Evolutionary conservation across 805 yeast genomes (phyloP).

Genomic region (Ogataea pini): DNA sequence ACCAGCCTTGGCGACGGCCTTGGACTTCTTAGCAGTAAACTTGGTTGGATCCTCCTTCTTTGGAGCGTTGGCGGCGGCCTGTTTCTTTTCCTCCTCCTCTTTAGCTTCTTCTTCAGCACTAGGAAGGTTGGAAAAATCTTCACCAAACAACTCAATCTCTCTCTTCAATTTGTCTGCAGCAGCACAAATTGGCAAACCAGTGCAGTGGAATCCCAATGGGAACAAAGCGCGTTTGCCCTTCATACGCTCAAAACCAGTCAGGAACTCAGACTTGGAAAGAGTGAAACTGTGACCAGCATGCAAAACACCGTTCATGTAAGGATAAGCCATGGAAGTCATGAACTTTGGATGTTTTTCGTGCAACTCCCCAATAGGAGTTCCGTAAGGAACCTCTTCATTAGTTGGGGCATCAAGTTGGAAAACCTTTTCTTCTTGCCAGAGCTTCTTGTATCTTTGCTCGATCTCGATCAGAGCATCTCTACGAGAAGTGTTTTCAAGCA

Average conservation of each 20-base stretch:
- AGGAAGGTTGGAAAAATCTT: conserved; percentile 70
- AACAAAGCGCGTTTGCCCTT: conserved; percentile 87
- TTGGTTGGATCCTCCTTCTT: conserved; percentile 79
- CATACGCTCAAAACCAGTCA: conserved; percentile 93
- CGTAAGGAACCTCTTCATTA: conserved; percentile 58
- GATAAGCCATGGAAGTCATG: conserved; percentile 95
- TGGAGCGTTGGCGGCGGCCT: conserved; percentile 32
- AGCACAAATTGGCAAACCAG: conserved; percentile 97
- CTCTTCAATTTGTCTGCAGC: conserved; percentile 93
- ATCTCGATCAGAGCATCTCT: conserved; percentile 90
- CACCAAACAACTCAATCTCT: conserved; percentile 90
- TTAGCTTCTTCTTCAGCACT: conserved; percentile 56
- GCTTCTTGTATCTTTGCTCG: conserved; percentile 82
- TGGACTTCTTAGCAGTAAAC: conserved; percentile 89
- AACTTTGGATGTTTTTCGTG: conserved; percentile 81
- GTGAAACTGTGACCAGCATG: conserved; percentile 99
- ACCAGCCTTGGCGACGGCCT: conserved; percentile 92
- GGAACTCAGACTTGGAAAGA: conserved; percentile 88
- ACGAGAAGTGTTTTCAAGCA: conserved; percentile 70
- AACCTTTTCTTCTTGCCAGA: conserved; percentile 84
- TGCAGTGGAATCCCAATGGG: conserved; percentile 98
- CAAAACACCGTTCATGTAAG: conserved; percentile 97
- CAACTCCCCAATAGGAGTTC: conserved; percentile 63
- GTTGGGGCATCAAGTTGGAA: conserved; percentile 91
- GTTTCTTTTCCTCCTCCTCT: conserved; percentile 33